These are phyloP conservation scores for Seminavis robusta DNA, from an alignment of 108 stramenopile genomes.

Conservation along the genomic window DNA sequence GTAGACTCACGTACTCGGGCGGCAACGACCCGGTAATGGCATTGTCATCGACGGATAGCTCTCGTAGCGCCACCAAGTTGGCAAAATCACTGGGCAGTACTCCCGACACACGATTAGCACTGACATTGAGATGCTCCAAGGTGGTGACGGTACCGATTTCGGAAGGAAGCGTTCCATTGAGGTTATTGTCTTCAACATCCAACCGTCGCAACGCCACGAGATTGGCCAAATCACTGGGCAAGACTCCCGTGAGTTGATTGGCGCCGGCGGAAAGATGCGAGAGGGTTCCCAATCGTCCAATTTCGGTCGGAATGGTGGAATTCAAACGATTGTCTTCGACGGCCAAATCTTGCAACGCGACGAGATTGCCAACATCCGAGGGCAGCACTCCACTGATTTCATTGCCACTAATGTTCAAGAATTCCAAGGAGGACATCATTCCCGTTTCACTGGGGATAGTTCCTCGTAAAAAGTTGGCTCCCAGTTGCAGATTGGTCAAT, in stretches of 20 bases:
- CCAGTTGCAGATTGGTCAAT: not conserved
- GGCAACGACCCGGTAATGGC: not conserved
- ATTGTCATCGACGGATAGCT: not conserved
- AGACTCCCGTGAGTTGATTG: conserved; percentile 27
- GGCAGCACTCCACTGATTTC: too few species aligned
- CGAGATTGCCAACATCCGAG: too few species aligned
- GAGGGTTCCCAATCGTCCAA: conserved; percentile 25
- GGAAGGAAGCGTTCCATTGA: too few species aligned
- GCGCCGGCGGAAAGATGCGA: conserved; percentile 21
- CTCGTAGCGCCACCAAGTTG: not conserved
- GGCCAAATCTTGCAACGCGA: too few species aligned
- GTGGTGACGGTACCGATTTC: not conserved
- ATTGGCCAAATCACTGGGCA: conserved; percentile 13
- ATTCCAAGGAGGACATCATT: not conserved
- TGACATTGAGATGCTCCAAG: not conserved
- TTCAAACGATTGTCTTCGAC: too few species aligned
- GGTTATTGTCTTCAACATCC: too few species aligned
- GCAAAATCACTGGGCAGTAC: not conserved
- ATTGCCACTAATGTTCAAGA: not conserved
- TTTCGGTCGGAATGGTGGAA: conserved; percentile 39
- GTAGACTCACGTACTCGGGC: too few species aligned
- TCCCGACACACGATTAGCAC: not conserved
- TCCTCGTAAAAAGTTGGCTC: not conserved
- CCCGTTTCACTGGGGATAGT: not conserved
- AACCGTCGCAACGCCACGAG: conserved; percentile 9